A percentile compares a stretch with the other conserved stretches of the same genome.
Evolutionary conservation across 2,329 filamentous ascomycete species (phyloP).

Genomic region (Pseudogymnoascus sp.): DNA sequence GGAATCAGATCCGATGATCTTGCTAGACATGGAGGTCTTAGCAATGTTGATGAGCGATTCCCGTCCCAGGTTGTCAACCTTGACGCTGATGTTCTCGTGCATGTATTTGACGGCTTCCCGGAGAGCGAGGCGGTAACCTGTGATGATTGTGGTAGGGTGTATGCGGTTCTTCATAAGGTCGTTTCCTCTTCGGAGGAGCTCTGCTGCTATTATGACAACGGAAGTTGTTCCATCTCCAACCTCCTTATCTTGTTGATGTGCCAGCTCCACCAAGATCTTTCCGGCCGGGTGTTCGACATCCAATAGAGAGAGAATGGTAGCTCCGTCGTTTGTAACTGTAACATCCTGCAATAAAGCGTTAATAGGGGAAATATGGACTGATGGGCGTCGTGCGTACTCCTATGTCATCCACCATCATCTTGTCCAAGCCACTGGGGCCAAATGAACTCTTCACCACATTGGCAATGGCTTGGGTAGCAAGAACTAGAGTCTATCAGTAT

Average conservation of each 20-base stretch:
- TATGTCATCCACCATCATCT: slow-evolving; percentile 99
- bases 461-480: slow-evolving; percentile 91
- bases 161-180: slow-evolving; percentile 99
- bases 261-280: slow-evolving; percentile 95
- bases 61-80: slow-evolving; percentile 82
- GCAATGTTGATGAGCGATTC: slow-evolving; percentile 92
- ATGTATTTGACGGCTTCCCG: slow-evolving; percentile 97
- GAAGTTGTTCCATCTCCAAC: slow-evolving; percentile 98
- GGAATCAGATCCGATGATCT: slow-evolving; percentile 92
- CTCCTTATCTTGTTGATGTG: slow-evolving; percentile 98
- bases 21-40: slow-evolving; percentile 98
- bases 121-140: slow-evolving; percentile 89
- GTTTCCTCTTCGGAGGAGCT: slow-evolving; percentile 87
- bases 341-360: slow-evolving; percentile 60
- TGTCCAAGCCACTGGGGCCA: slow-evolving; percentile 91
- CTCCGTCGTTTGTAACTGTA: slow-evolving; percentile 97
- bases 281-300: slow-evolving; percentile 97
- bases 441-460: slow-evolving; percentile 99
- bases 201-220: slow-evolving; percentile 92
- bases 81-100: slow-evolving; percentile 95
- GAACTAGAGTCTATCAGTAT: slow-evolving; percentile 47
- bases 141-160: slow-evolving; percentile 99
- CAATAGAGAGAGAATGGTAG: slow-evolving; percentile 88
- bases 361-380: slow-evolving; percentile 15
- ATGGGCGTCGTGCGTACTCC: slow-evolving; percentile 51